Conservation (phyloP, 768 basidiomycete genomes). For the Lanmaoa rubissima region DNA sequence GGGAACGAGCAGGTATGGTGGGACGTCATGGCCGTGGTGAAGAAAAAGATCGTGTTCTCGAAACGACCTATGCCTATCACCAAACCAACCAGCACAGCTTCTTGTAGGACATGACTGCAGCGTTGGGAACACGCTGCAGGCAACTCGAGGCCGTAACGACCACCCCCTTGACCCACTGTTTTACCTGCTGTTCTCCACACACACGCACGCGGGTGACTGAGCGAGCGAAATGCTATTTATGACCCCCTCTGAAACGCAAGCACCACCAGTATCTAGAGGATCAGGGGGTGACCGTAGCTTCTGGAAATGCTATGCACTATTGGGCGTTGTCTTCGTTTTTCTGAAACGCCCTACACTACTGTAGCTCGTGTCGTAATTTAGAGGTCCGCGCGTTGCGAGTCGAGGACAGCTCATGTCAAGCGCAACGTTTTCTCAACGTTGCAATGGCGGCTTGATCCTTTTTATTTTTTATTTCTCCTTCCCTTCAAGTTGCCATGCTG, state of each 20-base stretch:
- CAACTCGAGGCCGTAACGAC: not conserved
- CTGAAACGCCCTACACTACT: not conserved
- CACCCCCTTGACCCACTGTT: slow-evolving; percentile 20
- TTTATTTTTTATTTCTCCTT: not conserved
- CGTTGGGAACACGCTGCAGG: slow-evolving; percentile 19
- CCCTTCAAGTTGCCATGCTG: slow-evolving; percentile 10
- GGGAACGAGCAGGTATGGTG: slow-evolving; percentile 38
- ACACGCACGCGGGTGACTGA: not conserved
- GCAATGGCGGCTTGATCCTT: slow-evolving; percentile 16
- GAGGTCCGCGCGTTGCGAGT: slow-evolving; percentile 10
- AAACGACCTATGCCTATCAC: slow-evolving; percentile 79
- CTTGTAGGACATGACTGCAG: slow-evolving; percentile 19
- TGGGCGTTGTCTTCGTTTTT: not conserved
- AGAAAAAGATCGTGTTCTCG: slow-evolving; percentile 78
- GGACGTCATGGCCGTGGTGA: slow-evolving; percentile 69
- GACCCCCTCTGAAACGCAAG: not conserved
- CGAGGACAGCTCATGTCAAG: slow-evolving; percentile 18
- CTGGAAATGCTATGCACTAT: not conserved
- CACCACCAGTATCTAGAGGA: too few species aligned
- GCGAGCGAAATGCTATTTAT: not conserved
- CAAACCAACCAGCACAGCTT: slow-evolving; percentile 25
- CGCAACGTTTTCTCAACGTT: slow-evolving; percentile 34
- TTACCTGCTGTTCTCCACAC: slow-evolving; percentile 1
- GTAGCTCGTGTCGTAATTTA: slow-evolving; percentile 6
- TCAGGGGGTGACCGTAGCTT: not conserved